phyloP scores from a whole-genome alignment of 2,329 filamentous ascomycete species.

The Tothia fuscella region DNA sequence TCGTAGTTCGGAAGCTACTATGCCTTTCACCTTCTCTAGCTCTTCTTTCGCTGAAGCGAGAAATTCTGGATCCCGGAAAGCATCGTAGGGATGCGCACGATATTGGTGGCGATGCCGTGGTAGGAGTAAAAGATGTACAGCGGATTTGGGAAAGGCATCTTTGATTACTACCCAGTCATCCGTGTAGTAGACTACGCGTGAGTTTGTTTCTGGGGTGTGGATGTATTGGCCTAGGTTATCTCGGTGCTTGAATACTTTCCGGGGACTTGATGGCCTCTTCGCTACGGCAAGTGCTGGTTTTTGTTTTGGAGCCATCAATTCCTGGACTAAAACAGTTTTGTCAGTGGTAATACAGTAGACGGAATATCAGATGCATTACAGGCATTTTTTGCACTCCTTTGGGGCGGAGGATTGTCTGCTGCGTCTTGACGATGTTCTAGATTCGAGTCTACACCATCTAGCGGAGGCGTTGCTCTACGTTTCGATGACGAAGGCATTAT shows the following conservation, averaged over 20 bases:
- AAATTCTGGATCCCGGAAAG: slow-evolving; percentile 56
- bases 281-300: not conserved
- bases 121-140: slow-evolving; percentile 77
- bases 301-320: not conserved
- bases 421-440: too few relatives aligned
- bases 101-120: slow-evolving; percentile 54
- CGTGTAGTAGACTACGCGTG: slow-evolving; percentile 52
- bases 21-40: slow-evolving; percentile 44
- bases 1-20: slow-evolving; percentile 66
- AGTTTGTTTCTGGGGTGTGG: slow-evolving; percentile 44
- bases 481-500: too few relatives aligned
- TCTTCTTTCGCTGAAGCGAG: slow-evolving; percentile 51
- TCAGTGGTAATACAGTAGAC: not conserved
- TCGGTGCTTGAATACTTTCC: slow-evolving; percentile 17
- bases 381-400: too few relatives aligned
- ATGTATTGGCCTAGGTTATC: slow-evolving; percentile 59
- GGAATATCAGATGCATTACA: too few relatives aligned
- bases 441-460: too few relatives aligned
- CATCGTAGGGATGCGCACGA: slow-evolving; percentile 61
- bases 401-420: too few relatives aligned
- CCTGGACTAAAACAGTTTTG: not conserved
- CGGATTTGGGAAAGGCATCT: slow-evolving; percentile 77
- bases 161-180: slow-evolving; percentile 64
- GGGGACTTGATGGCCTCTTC: not conserved
- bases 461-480: too few relatives aligned